Conservation (phyloP, 2,329 filamentous ascomycete genomes). For the Graphilbum sp. region DNA sequence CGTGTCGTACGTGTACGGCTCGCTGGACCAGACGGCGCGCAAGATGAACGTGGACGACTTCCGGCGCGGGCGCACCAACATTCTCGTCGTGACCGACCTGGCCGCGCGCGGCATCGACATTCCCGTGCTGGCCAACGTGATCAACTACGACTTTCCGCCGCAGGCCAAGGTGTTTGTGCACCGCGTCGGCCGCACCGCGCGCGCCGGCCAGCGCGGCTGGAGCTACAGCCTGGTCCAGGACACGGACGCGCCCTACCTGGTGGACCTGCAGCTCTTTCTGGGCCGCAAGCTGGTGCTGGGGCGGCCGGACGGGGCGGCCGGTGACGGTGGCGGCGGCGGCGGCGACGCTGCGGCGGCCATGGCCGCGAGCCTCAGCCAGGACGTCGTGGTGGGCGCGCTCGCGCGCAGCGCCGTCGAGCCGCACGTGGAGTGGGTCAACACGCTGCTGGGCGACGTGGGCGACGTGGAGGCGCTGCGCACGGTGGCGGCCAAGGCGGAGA, state of each 20-base stretch:
- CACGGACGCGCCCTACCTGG: constrained; percentile 74
- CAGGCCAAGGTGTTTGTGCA: constrained; percentile 96
- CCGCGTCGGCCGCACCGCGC: constrained; percentile 85
- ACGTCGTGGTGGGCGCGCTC: constrained; percentile 68
- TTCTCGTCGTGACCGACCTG: constrained; percentile 91
- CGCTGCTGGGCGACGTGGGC: constrained; percentile 55
- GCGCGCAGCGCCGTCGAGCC: constrained; percentile 57
- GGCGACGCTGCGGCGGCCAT: constrained; percentile 31
- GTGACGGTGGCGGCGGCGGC: too few relatives aligned
- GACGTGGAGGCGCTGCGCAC: constrained; percentile 56
- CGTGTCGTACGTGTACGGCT: constrained; percentile 87
- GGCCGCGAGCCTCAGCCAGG: constrained; percentile 24
- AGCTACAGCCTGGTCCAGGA: constrained; percentile 84
- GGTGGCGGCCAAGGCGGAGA: constrained; percentile 79
- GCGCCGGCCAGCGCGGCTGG: constrained; percentile 87
- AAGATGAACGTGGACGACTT: constrained; percentile 88
- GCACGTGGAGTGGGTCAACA: constrained; percentile 69
- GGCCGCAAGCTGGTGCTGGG: constrained; percentile 71
- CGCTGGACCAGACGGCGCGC: constrained; percentile 83
- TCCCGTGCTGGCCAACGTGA: constrained; percentile 85
- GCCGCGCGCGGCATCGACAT: constrained; percentile 97
- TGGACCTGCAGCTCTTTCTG: constrained; percentile 89
- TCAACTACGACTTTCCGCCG: constrained; percentile 96
- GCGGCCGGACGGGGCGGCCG: constrained; percentile 39
- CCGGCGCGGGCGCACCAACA: constrained; percentile 65